A percentile compares a stretch with the other conserved stretches of the same genome.
Conservation (phyloP, 805 yeast genomes). For the Kazachstania martiniae region DNA sequence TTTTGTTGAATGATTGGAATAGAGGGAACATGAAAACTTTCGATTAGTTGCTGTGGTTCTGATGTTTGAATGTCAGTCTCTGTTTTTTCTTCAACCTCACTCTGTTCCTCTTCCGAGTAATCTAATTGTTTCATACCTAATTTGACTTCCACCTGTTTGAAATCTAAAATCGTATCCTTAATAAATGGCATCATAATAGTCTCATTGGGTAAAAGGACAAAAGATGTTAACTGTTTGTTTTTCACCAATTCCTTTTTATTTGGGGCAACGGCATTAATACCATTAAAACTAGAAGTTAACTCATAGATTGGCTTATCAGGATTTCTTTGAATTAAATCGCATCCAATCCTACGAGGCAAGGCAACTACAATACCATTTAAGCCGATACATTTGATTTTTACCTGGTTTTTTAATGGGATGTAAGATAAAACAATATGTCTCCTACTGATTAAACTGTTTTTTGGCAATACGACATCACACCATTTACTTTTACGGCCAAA, state of each 20-base stretch:
- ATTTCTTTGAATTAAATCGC: not conserved
- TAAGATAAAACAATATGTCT: conserved; percentile 31
- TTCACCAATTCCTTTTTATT: conserved; percentile 13
- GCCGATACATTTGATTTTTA: conserved; percentile 63
- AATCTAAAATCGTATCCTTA: conserved; percentile 53
- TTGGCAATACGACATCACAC: conserved; percentile 25
- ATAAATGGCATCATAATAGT: conserved; percentile 52
- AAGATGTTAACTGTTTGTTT: conserved; percentile 16
- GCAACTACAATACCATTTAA: conserved; percentile 62
- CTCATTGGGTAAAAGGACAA: conserved; percentile 46
- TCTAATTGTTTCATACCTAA: conserved; percentile 5
- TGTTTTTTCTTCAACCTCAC: conserved; percentile 26
- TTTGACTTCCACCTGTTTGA: conserved; percentile 36
- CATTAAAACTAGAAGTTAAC: too few relatives aligned
- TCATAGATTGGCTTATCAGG: not conserved
- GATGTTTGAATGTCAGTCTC: not conserved
- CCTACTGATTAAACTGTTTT: conserved; percentile 23
- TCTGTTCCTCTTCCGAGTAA: conserved; percentile 28
- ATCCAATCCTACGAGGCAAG: conserved; percentile 5
- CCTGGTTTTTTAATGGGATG: conserved; percentile 28
- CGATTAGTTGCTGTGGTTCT: too few relatives aligned
- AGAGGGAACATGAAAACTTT: too few relatives aligned
- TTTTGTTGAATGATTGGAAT: too few relatives aligned
- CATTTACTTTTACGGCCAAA: conserved; percentile 22
- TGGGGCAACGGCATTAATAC: too few relatives aligned